Percentiles rank a stretch among this genome's conserved stretches.
These are phyloP conservation scores for Lactifluus pinguis DNA, from an alignment of 768 basidiomycete species.

Conservation along the genomic window DNA sequence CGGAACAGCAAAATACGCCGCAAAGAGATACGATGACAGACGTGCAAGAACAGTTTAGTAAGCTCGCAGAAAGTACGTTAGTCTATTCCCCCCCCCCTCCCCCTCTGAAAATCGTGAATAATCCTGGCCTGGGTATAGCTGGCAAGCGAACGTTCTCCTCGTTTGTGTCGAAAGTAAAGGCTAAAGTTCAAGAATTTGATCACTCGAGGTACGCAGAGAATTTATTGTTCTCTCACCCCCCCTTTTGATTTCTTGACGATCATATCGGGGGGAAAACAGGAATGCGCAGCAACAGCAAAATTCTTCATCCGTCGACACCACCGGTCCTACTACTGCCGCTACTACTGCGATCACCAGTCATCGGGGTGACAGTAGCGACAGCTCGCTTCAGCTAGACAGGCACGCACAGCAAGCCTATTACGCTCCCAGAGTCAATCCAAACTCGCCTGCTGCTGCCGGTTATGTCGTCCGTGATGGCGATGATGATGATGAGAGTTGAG, in stretches of 20 bases:
- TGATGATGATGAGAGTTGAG: neutral
- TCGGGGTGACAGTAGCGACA: neutral
- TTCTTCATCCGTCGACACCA: neutral
- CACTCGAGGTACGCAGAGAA: constrained; percentile 32
- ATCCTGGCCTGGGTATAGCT: constrained; percentile 4
- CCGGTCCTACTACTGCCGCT: neutral
- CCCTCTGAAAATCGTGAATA: too few species aligned
- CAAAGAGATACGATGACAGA: constrained; percentile 52
- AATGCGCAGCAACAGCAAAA: constrained; percentile 1
- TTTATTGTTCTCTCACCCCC: neutral
- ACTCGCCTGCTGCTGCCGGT: neutral
- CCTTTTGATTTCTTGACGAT: neutral
- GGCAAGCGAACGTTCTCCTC: constrained; percentile 73
- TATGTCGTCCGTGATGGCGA: too few species aligned
- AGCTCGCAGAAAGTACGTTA: constrained; percentile 67
- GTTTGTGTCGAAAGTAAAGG: constrained; percentile 67
- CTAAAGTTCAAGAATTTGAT: constrained; percentile 78
- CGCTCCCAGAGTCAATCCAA: constrained; percentile 3
- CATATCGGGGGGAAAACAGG: too few species aligned
- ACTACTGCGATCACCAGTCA: neutral
- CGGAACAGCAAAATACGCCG: constrained; percentile 18
- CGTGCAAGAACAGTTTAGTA: constrained; percentile 64
- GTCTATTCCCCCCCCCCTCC: too few species aligned
- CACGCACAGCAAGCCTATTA: constrained; percentile 17
- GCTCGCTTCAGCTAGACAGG: constrained; percentile 3